Evolutionary conservation across 306 rosid genomes (phyloP).

Genomic region (Vachellia collinsii): DNA sequence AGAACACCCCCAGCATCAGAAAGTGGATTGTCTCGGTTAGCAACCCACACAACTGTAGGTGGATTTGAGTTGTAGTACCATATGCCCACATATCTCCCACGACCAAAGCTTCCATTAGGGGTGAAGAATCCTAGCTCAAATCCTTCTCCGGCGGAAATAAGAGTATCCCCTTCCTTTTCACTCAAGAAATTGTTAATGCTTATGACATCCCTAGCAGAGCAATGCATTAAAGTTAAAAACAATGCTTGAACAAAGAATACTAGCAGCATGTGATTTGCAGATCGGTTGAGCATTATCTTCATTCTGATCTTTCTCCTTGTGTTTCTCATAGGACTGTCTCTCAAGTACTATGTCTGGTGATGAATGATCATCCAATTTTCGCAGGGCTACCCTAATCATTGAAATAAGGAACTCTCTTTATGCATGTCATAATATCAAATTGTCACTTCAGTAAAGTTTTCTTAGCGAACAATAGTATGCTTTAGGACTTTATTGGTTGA

Average conservation of each 20-base stretch:
- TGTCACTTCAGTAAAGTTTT: constrained; percentile 38
- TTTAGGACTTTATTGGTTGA: constrained; percentile 41
- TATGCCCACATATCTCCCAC: constrained; percentile 73
- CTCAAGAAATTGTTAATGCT: constrained; percentile 37
- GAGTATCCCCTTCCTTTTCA: constrained; percentile 49
- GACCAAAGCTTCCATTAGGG: constrained; percentile 63
- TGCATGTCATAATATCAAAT: not conserved
- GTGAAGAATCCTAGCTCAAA: constrained; percentile 76
- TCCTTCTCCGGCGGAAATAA: constrained; percentile 60
- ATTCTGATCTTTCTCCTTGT: constrained; percentile 42
- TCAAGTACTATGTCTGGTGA: constrained; percentile 16
- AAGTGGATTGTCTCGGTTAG: constrained; percentile 69
- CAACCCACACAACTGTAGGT: constrained; percentile 71
- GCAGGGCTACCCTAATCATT: constrained; percentile 31
- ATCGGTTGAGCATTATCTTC: constrained; percentile 39
- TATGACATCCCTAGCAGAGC: constrained; percentile 57
- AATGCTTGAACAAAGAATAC: constrained; percentile 39
- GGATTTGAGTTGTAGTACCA: constrained; percentile 68
- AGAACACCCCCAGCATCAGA: constrained; percentile 54
- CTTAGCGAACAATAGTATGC: constrained; percentile 30
- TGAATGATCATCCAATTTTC: constrained; percentile 29
- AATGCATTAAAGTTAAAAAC: constrained; percentile 41
- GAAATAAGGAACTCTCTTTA: constrained; percentile 30
- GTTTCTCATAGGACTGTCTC: constrained; percentile 44
- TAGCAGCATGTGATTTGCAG: constrained; percentile 43